Evolutionary conservation across 2,329 filamentous ascomycete genomes (phyloP), one percentile per base, ranked within the genome.

Genomic region (Colletotrichum destructivum): DNA sequence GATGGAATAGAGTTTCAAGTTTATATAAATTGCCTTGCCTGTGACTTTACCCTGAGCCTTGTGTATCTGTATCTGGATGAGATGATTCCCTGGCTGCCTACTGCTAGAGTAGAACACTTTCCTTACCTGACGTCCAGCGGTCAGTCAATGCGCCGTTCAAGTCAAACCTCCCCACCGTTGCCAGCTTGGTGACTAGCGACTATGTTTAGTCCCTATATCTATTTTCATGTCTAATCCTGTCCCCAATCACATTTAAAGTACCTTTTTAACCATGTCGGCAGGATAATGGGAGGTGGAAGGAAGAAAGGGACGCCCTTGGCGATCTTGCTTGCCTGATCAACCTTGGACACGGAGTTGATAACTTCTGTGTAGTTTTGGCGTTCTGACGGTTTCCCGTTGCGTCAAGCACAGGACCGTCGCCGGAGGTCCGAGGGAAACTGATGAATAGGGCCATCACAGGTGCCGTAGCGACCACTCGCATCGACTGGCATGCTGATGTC

Each of bases 401-500:
- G 6, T 57, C 66, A 44, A 66, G 46, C 11, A 59, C 62, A 35
- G 57, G 55, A 23, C 69, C 60, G 46, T 65, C 65, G 18, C 54
- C 55, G 31, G 62, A 38, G 31, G 31, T 35, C 35, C 35, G 66
- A 18, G 56, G 38, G 55, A 64, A 65, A 16, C 38, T 54, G 44
- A 54, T 57, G 26, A 62, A 23, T 3, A 65, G 35, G 18, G 7
- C 46, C 23, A 66, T 38, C 35, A 11, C 35, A 38, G 6, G 49
- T 8, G 15, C 66, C 55, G 16, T 61, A 52, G 55, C 55, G 47
- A 11, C 61, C 65, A 6, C 13, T 56, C 61, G 47, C 49, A 31
- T 69, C 61, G 18, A 72, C 75, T 12, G 81, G 66, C 72, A 77
- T 78, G 76, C 81, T 77, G 75, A 81, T 79, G 56, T 75, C 78